Conservation (phyloP, 305 asterid genomes). For the Ruellia speciosa region DNA sequence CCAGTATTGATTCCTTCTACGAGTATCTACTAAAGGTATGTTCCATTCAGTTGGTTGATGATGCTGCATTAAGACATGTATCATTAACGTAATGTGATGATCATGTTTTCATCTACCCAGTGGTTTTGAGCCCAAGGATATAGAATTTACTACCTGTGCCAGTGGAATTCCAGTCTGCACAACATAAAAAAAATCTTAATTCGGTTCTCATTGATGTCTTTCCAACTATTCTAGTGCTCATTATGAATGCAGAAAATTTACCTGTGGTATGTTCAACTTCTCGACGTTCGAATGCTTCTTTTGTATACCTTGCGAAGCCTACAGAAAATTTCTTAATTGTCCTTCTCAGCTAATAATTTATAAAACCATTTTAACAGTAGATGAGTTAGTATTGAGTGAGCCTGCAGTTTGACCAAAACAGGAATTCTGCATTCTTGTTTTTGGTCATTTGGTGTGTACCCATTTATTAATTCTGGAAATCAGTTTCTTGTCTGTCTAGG, state of each 20-base stretch:
- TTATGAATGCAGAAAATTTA: neutral
- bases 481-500: neutral
- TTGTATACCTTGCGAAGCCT: neutral
- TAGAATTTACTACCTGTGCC: neutral
- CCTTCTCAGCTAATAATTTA: neutral
- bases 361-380: neutral
- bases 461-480: neutral
- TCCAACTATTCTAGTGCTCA: neutral
- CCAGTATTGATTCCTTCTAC: slow-evolving; percentile 93
- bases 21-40: slow-evolving; percentile 91
- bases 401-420: neutral
- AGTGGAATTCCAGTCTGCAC: neutral
- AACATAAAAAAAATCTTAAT: neutral
- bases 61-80: slow-evolving; percentile 5
- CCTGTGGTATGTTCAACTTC: neutral
- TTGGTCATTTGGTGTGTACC: neutral
- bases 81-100: slow-evolving; percentile 1
- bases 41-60: slow-evolving; percentile 22
- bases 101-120: neutral
- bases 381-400: neutral
- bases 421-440: neutral
- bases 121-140: too few species aligned
- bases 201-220: neutral
- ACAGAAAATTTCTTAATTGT: slow-evolving; percentile 1
- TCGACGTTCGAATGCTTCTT: neutral